phyloP scores from a whole-genome alignment of 2,329 filamentous ascomycete genomes.

The Rhinocladiella similis region DNA sequence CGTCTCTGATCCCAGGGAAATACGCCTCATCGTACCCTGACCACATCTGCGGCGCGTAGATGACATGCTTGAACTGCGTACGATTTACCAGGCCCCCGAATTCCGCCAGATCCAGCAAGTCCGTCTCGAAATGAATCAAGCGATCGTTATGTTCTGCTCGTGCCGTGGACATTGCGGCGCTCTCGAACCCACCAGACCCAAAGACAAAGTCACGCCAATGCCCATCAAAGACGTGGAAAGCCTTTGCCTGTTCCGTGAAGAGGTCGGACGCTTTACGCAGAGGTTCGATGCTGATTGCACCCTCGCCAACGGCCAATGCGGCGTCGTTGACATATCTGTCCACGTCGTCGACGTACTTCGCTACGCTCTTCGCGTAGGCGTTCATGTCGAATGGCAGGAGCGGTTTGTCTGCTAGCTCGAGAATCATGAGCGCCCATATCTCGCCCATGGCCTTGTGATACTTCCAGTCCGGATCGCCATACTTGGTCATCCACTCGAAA shows the following conservation, averaged over 20 bases:
- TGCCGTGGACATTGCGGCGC: conserved; percentile 63
- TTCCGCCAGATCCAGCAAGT: conserved; percentile 72
- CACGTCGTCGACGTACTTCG: conserved; percentile 66
- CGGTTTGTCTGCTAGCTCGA: conserved; percentile 79
- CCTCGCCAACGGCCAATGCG: conserved; percentile 30
- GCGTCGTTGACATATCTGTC: conserved; percentile 62
- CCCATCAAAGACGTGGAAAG: conserved; percentile 75
- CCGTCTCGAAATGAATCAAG: conserved; percentile 78
- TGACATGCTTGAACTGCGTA: conserved; percentile 89
- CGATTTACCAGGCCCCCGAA: conserved; percentile 53
- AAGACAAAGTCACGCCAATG: conserved; percentile 73
- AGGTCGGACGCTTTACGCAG: conserved; percentile 64
- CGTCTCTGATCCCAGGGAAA: conserved; percentile 85
- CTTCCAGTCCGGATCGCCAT: conserved; percentile 77
- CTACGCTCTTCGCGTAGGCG: conserved; percentile 68
- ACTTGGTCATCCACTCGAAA: conserved; percentile 77
- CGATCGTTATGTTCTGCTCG: conserved; percentile 76
- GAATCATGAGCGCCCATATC: conserved; percentile 75
- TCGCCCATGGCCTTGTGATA: conserved; percentile 81
- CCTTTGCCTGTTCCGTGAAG: conserved; percentile 59
- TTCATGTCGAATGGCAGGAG: conserved; percentile 79
- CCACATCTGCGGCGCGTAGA: conserved; percentile 83
- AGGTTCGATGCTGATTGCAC: conserved; percentile 54
- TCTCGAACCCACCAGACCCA: conserved; percentile 73
- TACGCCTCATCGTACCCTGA: conserved; percentile 65